Evolutionary conservation across 306 rosid genomes (phyloP).

Genomic region (Vigna nakashimae): DNA sequence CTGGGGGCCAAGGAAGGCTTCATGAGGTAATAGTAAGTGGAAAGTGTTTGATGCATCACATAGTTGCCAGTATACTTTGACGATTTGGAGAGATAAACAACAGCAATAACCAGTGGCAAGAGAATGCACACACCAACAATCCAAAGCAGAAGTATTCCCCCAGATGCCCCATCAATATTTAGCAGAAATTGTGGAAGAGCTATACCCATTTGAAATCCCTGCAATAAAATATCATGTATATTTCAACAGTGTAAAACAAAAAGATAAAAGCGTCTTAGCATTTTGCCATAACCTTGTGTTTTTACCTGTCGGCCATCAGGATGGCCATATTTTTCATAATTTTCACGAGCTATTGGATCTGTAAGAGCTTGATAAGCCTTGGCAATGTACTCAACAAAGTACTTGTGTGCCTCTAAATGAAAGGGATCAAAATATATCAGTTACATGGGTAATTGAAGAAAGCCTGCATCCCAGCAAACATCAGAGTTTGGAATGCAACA

Average conservation of each 20-base stretch:
- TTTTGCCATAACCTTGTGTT: slow-evolving; percentile 27
- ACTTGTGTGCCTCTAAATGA: slow-evolving; percentile 75
- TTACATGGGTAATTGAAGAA: slow-evolving; percentile 22
- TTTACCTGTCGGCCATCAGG: slow-evolving; percentile 97
- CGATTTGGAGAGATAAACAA: slow-evolving; percentile 92
- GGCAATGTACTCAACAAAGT: slow-evolving; percentile 88
- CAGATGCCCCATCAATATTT: slow-evolving; percentile 86
- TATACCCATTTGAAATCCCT: slow-evolving; percentile 99
- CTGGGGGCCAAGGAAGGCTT: slow-evolving; percentile 98
- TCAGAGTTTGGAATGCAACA: slow-evolving; percentile 23
- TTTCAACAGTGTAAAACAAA: slow-evolving; percentile 36
- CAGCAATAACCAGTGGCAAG: slow-evolving; percentile 94
- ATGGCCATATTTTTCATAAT: slow-evolving; percentile 96
- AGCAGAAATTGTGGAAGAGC: slow-evolving; percentile 96
- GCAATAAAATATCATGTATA: slow-evolving; percentile 47
- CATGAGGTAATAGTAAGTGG: slow-evolving; percentile 86
- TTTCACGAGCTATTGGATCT: slow-evolving; percentile 87
- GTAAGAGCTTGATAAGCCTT: slow-evolving; percentile 98
- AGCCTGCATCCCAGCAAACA: slow-evolving; percentile 8
- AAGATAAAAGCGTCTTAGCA: slow-evolving; percentile 12
- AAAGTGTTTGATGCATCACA: slow-evolving; percentile 97
- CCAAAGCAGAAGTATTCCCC: slow-evolving; percentile 95
- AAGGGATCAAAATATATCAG: slow-evolving; percentile 29
- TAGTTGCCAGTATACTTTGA: slow-evolving; percentile 94
- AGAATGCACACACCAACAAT: slow-evolving; percentile 97